A percentile compares a stretch with the other conserved stretches of the same genome.
Evolutionary conservation across 257 asterid species (phyloP).

Genomic region (Nicotiana tomentosiformis): DNA sequence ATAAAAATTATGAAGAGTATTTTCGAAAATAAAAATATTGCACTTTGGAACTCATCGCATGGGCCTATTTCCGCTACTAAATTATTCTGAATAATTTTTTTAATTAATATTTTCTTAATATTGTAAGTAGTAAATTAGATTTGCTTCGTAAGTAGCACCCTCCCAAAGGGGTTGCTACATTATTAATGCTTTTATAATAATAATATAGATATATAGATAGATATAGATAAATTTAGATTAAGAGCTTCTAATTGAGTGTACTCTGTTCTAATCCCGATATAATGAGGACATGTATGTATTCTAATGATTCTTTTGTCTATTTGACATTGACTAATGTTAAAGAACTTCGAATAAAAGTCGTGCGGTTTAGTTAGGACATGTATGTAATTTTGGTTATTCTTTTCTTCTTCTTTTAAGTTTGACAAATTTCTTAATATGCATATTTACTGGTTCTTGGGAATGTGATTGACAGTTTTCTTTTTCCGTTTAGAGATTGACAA

Average conservation of each 20-base stretch:
- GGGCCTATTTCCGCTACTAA: too few relatives aligned
- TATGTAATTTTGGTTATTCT: background rate
- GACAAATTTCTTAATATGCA: background rate
- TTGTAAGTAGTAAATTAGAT: too few relatives aligned
- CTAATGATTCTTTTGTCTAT: background rate
- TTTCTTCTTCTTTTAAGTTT: background rate
- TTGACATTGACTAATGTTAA: background rate
- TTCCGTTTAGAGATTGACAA: background rate
- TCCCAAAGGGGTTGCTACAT: too few relatives aligned
- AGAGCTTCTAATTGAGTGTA: background rate
- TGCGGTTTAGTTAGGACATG: background rate
- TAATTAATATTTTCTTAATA: too few relatives aligned
- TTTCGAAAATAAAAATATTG: too few relatives aligned
- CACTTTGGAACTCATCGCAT: too few relatives aligned
- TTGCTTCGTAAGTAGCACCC: too few relatives aligned
- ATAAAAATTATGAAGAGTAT: too few relatives aligned
- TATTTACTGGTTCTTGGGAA: background rate
- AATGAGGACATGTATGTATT: background rate
- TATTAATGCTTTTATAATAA: too few relatives aligned
- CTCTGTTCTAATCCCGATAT: background rate
- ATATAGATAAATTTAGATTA: too few relatives aligned
- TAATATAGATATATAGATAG: too few relatives aligned
- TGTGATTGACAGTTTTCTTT: background rate
- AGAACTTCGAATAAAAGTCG: background rate
- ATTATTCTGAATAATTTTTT: too few relatives aligned